A percentile compares a stretch with the other conserved stretches of the same genome.
phyloP scores from a whole-genome alignment of 2,329 filamentous ascomycete genomes.

The Pezicula radicicola region DNA sequence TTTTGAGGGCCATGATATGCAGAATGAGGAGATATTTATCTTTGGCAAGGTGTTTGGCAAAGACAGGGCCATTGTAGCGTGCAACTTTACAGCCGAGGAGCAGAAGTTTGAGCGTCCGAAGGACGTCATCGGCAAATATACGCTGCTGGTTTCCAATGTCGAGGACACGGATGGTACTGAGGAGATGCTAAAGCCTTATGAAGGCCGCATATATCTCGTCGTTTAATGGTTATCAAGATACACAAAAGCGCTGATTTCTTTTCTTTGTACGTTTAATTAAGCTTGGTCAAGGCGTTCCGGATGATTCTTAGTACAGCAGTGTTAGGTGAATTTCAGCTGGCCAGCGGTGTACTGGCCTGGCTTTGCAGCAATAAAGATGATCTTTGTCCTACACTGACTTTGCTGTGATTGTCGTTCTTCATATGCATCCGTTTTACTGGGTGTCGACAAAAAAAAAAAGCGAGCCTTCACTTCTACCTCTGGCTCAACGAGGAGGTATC shows the following conservation, averaged over 20 bases:
- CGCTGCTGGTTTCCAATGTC: slow-evolving; percentile 16
- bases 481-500: no score
- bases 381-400: no score
- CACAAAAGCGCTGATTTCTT: no score
- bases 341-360: no score
- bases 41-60: slow-evolving; percentile 37
- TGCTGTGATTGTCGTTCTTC: no score
- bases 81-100: slow-evolving; percentile 43
- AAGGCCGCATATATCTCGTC: slow-evolving; percentile 30
- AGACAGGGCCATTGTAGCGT: slow-evolving; percentile 34
- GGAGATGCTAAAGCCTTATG: slow-evolving; percentile 24
- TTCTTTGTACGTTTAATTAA: neutral
- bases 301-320: no score
- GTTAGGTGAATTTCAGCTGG: no score
- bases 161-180: slow-evolving; percentile 16
- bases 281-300: no score
- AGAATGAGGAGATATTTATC: slow-evolving; percentile 41
- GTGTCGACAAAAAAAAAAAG: no score
- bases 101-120: slow-evolving; percentile 19
- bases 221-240: neutral
- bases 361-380: no score
- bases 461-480: no score
- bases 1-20: slow-evolving; percentile 49
- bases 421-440: no score
- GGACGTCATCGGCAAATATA: slow-evolving; percentile 25